These are phyloP conservation scores for Haplographium delicatum DNA, from an alignment of 495 filamentous ascomycete species.

Conservation along the genomic window DNA sequence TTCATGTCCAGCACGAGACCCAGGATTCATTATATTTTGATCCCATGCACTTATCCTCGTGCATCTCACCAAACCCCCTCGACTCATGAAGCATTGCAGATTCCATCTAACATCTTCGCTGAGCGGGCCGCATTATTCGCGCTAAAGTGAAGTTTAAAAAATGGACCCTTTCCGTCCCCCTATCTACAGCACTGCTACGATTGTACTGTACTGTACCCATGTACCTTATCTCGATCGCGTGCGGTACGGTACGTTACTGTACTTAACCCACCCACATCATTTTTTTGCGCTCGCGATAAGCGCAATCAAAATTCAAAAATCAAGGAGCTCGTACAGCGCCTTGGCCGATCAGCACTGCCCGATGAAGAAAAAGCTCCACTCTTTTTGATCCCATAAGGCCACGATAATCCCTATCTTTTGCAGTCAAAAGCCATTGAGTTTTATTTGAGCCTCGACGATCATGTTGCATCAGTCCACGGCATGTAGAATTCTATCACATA, in stretches of 20 bases:
- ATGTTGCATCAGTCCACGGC: not conserved
- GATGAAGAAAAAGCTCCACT: not conserved
- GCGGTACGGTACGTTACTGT: too few species aligned
- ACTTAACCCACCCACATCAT: not conserved
- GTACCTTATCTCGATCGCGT: not conserved
- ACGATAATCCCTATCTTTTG: not conserved
- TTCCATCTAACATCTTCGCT: not conserved
- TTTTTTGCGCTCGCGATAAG: conserved; percentile 1
- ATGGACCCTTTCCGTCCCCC: conserved; percentile 3
- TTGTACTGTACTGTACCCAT: not conserved
- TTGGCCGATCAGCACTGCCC: too few species aligned
- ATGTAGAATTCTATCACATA: not conserved
- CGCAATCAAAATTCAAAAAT: not conserved
- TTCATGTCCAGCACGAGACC: too few species aligned
- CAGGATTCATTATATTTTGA: too few species aligned
- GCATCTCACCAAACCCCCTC: too few species aligned
- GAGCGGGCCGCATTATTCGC: conserved; percentile 1
- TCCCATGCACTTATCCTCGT: too few species aligned
- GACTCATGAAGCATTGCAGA: too few species aligned
- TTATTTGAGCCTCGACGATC: not conserved
- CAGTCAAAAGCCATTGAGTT: not conserved
- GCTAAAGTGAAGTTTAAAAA: conserved; percentile 11
- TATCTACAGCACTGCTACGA: too few species aligned
- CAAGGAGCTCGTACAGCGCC: not conserved
- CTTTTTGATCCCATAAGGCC: not conserved